phyloP scores from a whole-genome alignment of 2,329 filamentous ascomycete genomes.

The Phialophora macrospora region DNA sequence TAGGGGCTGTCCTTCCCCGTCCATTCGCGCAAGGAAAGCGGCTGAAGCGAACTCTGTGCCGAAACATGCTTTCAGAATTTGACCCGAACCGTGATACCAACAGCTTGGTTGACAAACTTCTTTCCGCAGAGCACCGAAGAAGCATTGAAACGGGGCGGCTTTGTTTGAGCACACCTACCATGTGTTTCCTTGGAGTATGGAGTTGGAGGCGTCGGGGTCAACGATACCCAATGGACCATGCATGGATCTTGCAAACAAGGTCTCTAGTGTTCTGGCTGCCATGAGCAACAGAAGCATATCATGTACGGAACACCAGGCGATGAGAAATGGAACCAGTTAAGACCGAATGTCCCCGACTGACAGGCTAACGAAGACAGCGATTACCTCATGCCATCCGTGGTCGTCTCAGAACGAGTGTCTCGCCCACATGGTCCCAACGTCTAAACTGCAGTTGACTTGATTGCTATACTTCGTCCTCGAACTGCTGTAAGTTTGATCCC shows the following conservation, averaged over 20 bases:
- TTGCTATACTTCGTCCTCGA: conserved; percentile 5
- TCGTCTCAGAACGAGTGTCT: neutral
- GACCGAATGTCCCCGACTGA: conserved; percentile 8
- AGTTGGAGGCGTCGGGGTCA: conserved; percentile 22
- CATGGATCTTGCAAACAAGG: conserved; percentile 38
- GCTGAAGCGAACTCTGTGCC: neutral
- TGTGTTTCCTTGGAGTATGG: conserved; percentile 6
- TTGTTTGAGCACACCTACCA: conserved; percentile 16
- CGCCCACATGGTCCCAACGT: conserved; percentile 7
- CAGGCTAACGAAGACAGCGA: conserved; percentile 30
- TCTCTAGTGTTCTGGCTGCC: conserved; percentile 21
- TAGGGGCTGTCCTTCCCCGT: neutral
- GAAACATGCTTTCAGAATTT: neutral
- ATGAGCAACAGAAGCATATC: conserved; percentile 20
- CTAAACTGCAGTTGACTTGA: conserved; percentile 16
- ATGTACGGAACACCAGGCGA: conserved; percentile 29
- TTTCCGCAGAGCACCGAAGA: conserved; percentile 32
- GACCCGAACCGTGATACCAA: conserved; percentile 9
- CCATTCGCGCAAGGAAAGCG: neutral
- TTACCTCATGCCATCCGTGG: conserved; percentile 1
- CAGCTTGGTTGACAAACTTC: conserved; percentile 25
- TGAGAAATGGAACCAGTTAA: conserved; percentile 24
- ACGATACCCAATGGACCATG: conserved; percentile 28
- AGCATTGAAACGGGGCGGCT: conserved; percentile 26
- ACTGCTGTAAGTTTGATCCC: neutral